Percentiles rank a stretch among this genome's conserved stretches.
Conservation (phyloP, 2,329 filamentous ascomycete species). For the Alternaria brassicicola region DNA sequence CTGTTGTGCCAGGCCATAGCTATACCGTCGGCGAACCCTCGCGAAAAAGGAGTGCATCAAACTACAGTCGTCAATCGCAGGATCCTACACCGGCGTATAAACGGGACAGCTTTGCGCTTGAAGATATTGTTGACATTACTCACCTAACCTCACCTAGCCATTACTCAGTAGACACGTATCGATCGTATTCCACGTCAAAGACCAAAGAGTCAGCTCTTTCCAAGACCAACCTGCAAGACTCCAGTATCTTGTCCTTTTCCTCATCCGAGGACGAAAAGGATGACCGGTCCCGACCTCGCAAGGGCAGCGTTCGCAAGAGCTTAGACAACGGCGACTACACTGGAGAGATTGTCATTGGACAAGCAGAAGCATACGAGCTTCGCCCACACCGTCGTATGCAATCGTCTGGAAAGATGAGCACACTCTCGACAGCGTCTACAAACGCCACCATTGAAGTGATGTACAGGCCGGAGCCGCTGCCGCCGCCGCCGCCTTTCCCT, state of each 20-base stretch:
- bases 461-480: conserved; percentile 40
- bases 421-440: conserved; percentile 43
- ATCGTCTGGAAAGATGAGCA: conserved; percentile 43
- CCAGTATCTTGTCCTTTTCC: conserved; percentile 50
- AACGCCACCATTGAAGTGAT: conserved; percentile 50
- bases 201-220: conserved; percentile 44
- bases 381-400: conserved; percentile 32
- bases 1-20: conserved; percentile 22
- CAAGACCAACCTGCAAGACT: conserved; percentile 45
- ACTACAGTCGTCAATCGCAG: conserved; percentile 20
- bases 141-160: conserved; percentile 40
- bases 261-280: conserved; percentile 49
- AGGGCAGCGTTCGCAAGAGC: conserved; percentile 39
- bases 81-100: conserved; percentile 19
- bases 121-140: conserved; percentile 29
- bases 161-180: conserved; percentile 35
- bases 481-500: conserved; percentile 21
- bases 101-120: conserved; percentile 29
- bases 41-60: conserved; percentile 5
- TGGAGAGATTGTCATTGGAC: conserved; percentile 46
- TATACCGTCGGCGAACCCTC: conserved; percentile 28
- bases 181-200: conserved; percentile 34
- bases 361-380: conserved; percentile 47
- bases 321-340: conserved; percentile 42
- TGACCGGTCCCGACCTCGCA: conserved; percentile 14